Conservation (phyloP, 805 yeast species). For the Starmerella geochares region DNA sequence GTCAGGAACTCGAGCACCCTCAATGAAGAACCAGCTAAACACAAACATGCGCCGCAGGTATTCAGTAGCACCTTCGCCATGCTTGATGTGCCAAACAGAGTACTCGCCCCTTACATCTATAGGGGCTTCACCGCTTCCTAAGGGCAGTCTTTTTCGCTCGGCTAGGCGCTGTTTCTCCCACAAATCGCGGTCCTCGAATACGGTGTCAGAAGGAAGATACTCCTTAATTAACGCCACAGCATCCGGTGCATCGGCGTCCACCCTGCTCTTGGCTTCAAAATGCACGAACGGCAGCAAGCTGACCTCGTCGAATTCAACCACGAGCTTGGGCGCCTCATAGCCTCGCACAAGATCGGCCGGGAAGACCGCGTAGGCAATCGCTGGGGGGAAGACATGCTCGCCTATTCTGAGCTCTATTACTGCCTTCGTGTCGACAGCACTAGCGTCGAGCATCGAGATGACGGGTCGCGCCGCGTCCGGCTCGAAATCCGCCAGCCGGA, state of each 20-base stretch:
- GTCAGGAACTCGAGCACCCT: slow-evolving; percentile 87
- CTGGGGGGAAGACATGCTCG: slow-evolving; percentile 46
- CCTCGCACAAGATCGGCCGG: slow-evolving; percentile 85
- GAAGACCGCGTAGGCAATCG: slow-evolving; percentile 83
- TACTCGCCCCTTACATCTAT: slow-evolving; percentile 26
- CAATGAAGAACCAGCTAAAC: slow-evolving; percentile 57
- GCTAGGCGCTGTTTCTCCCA: slow-evolving; percentile 47
- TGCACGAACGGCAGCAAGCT: slow-evolving; percentile 66
- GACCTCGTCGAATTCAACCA: slow-evolving; percentile 57
- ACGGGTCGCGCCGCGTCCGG: slow-evolving; percentile 22
- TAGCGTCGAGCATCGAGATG: slow-evolving; percentile 16
- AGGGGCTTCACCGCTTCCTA: not conserved
- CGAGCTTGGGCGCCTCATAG: slow-evolving; percentile 54
- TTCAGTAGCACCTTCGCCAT: slow-evolving; percentile 1
- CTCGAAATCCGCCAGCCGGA: slow-evolving; percentile 17
- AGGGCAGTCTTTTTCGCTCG: slow-evolving; percentile 29
- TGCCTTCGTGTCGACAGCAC: slow-evolving; percentile 22
- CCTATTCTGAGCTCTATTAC: slow-evolving; percentile 23
- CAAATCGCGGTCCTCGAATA: slow-evolving; percentile 47
- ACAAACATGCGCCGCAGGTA: slow-evolving; percentile 58
- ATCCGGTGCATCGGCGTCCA: slow-evolving; percentile 46
- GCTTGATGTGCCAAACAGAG: slow-evolving; percentile 40
- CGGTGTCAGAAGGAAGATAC: slow-evolving; percentile 52
- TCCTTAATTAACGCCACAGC: slow-evolving; percentile 46
- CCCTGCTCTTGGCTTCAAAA: slow-evolving; percentile 42